Conservation (phyloP, 2,329 filamentous ascomycete genomes). For the Albifimbria verrucaria region DNA sequence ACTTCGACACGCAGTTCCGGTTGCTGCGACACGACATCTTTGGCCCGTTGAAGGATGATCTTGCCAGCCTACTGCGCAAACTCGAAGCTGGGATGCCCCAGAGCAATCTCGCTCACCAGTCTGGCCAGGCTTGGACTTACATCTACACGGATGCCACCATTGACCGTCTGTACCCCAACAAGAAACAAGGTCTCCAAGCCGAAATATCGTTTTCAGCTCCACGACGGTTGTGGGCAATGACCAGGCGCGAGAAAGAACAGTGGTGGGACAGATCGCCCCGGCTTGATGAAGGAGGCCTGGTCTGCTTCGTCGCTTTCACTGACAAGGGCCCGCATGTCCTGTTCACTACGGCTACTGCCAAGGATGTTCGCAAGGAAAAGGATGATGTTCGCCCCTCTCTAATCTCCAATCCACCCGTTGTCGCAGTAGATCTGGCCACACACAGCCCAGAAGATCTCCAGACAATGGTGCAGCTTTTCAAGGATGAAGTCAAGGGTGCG, state of each 20-base stretch:
- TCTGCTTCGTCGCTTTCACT: constrained; percentile 5
- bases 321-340: not conserved
- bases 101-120: not conserved
- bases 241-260: not conserved
- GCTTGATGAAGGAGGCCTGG: constrained; percentile 7
- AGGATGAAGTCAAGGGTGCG: not conserved
- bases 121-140: not conserved
- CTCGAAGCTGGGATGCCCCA: not conserved
- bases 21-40: constrained; percentile 9
- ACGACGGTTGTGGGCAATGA: not conserved
- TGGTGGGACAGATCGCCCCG: constrained; percentile 10
- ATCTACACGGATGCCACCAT: not conserved
- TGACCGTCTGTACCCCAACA: too few species aligned
- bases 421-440: constrained; percentile 8
- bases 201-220: constrained; percentile 2
- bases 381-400: not conserved
- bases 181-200: not conserved
- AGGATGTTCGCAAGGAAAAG: not conserved
- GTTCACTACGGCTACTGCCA: constrained; percentile 6
- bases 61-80: not conserved
- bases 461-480: not conserved
- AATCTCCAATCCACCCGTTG: not conserved
- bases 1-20: constrained; percentile 8
- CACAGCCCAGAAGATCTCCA: not conserved
- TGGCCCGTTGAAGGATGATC: constrained; percentile 4